phyloP scores from a whole-genome alignment of 1,284 basidiomycete species.

The Cryptococcus hybrid region DNA sequence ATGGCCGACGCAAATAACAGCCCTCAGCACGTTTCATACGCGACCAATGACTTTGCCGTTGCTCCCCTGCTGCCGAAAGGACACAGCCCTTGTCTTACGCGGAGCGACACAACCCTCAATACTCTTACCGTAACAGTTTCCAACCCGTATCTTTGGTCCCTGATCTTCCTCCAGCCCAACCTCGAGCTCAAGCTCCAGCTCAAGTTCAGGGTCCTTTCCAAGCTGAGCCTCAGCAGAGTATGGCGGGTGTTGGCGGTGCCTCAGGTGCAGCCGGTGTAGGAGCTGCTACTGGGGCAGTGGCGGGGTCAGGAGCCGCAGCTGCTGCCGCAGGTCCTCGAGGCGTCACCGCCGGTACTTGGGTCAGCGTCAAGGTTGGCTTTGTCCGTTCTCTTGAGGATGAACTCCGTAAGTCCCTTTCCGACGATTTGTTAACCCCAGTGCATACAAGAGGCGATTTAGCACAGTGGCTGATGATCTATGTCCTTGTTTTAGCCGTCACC shows the following conservation, averaged over 20 bases:
- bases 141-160: background rate
- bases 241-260: slow-evolving; percentile 6
- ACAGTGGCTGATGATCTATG: background rate
- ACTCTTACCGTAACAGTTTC: slow-evolving; percentile 8
- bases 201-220: background rate
- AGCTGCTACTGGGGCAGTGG: slow-evolving; percentile 8
- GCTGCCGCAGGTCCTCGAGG: slow-evolving; percentile 3
- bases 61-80: slow-evolving; percentile 4
- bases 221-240: background rate
- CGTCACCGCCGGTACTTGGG: slow-evolving; percentile 43
- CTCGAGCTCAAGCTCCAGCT: background rate
- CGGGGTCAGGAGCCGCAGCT: slow-evolving; percentile 2
- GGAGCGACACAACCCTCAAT: slow-evolving; percentile 13
- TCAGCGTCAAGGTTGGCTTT: slow-evolving; percentile 46
- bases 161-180: background rate
- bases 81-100: slow-evolving; percentile 3
- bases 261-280: slow-evolving; percentile 16
- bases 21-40: slow-evolving; percentile 8
- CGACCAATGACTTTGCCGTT: slow-evolving; percentile 9
- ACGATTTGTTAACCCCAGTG: too few relatives aligned
- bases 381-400: slow-evolving; percentile 49
- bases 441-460: too few relatives aligned
- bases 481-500: slow-evolving; percentile 32
- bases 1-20: slow-evolving; percentile 21
- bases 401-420: slow-evolving; percentile 32